Conservation (phyloP, 75 land plant genomes). For the Picea glauca region DNA sequence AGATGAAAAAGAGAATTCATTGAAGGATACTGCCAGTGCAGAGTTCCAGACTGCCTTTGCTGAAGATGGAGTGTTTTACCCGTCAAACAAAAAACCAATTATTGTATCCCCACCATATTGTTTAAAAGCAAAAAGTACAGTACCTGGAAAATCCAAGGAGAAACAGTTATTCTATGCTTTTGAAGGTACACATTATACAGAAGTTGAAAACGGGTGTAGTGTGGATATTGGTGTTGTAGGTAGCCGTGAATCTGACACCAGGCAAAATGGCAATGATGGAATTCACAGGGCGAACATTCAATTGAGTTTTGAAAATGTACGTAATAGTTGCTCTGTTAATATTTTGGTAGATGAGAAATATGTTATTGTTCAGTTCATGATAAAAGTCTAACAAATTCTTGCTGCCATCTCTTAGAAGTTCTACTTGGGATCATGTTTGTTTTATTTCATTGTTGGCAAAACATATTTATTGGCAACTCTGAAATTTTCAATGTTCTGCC, state of each 20-base stretch:
- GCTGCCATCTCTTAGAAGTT: no score
- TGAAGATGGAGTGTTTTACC: no score
- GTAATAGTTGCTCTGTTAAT: neutral
- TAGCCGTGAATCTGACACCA: no score
- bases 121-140: slow-evolving; percentile 32
- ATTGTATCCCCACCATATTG: slow-evolving; percentile 62
- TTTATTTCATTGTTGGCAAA: neutral
- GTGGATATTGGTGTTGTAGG: no score
- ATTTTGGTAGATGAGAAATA: neutral
- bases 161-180: slow-evolving; percentile 42
- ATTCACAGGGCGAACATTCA: neutral
- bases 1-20: slow-evolving; percentile 4
- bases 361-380: neutral
- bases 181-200: no score
- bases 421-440: neutral
- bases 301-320: neutral
- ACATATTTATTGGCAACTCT: no score
- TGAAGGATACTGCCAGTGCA: slow-evolving; percentile 6
- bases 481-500: no score
- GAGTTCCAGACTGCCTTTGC: no score
- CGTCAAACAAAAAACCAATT: neutral
- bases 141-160: slow-evolving; percentile 53
- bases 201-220: no score
- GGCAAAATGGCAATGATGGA: neutral
- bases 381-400: no score